A percentile compares a stretch with the other conserved stretches of the same genome.
Conservation (phyloP, 495 filamentous ascomycete genomes). For the Apodospora peruviana region DNA sequence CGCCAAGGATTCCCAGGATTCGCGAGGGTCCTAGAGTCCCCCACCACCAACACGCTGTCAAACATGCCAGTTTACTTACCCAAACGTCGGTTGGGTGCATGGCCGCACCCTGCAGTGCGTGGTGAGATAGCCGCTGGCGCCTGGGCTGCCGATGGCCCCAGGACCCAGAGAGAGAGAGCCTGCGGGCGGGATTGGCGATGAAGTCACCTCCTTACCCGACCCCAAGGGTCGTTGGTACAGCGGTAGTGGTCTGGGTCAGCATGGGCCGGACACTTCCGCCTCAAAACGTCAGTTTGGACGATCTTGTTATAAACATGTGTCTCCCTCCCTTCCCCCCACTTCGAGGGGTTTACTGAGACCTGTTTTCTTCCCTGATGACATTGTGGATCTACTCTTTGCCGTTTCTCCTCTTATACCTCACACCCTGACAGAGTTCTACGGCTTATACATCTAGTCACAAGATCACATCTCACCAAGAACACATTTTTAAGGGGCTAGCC, state of each 20-base stretch:
- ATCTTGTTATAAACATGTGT: not conserved
- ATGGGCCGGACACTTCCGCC: too few species aligned
- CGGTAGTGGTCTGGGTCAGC: too few species aligned
- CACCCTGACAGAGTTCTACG: not conserved
- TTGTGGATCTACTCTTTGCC: not conserved
- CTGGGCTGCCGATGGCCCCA: too few species aligned
- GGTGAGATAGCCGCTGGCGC: not conserved
- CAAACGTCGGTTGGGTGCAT: not conserved
- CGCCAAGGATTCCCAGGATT: not conserved
- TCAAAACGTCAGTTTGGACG: too few species aligned
- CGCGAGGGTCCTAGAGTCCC: not conserved
- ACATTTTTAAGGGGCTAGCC: not conserved
- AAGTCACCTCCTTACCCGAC: too few species aligned
- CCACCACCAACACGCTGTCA: not conserved
- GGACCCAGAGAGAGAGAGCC: too few species aligned
- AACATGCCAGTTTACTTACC: slow-evolving; percentile 3
- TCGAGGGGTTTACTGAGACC: not conserved
- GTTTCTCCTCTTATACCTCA: not conserved
- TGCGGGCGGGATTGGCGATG: too few species aligned
- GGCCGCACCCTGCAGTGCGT: not conserved
- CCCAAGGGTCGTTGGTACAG: too few species aligned
- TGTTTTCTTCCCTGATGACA: not conserved
- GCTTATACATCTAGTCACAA: not conserved
- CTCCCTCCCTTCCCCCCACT: not conserved
- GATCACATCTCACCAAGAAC: not conserved